Evolutionary conservation across 495 filamentous ascomycete genomes (phyloP).

Genomic region (Viridothelium virens): DNA sequence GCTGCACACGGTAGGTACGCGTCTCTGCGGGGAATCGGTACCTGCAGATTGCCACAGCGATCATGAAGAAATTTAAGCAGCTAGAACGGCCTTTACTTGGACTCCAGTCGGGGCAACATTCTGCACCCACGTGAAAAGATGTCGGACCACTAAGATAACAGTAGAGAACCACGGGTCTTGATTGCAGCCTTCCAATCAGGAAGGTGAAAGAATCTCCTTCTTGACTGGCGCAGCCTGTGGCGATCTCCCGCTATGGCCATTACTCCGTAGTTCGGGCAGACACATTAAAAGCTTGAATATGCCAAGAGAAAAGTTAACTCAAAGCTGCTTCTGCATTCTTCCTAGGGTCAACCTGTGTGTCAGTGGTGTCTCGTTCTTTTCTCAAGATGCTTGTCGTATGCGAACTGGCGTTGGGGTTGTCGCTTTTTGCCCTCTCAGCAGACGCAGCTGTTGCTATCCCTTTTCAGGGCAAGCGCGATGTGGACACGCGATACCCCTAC

Average conservation of each 20-base stretch:
- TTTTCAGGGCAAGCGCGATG: slow-evolving; percentile 14
- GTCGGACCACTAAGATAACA: neutral
- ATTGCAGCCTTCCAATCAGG: neutral
- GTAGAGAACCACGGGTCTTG: neutral
- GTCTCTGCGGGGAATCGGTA: neutral
- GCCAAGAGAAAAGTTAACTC: neutral
- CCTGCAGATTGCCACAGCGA: too few species aligned
- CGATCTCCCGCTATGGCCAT: neutral
- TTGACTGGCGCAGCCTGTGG: neutral
- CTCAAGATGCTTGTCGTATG: neutral
- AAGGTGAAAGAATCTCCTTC: neutral
- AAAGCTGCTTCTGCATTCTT: neutral
- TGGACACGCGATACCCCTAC: slow-evolving; percentile 35
- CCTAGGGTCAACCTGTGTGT: neutral
- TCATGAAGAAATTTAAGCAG: too few species aligned
- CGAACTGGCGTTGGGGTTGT: neutral
- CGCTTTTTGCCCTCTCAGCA: neutral
- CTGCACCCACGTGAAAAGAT: neutral
- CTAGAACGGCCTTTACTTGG: too few species aligned
- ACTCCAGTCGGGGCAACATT: neutral
- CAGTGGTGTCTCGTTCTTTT: neutral
- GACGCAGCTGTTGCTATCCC: neutral
- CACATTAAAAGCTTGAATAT: neutral
- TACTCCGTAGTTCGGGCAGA: neutral
- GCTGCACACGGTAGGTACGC: neutral